A percentile compares a stretch with the other conserved stretches of the same genome.
phyloP scores from a whole-genome alignment of 768 basidiomycete genomes.

The Lactifluus echinatus region DNA sequence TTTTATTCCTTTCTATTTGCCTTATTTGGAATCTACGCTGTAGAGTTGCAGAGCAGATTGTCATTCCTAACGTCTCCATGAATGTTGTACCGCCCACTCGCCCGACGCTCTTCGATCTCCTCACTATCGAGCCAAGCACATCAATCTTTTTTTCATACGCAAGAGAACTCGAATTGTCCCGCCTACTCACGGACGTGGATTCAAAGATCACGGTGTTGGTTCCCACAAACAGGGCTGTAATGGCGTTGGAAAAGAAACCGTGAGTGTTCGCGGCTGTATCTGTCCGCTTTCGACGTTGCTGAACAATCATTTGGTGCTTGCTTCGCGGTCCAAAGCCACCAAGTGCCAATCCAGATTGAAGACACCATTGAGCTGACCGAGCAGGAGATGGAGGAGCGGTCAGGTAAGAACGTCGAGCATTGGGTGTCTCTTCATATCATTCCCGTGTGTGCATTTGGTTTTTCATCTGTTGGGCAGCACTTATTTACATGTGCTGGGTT shows the following conservation, averaged over 20 bases:
- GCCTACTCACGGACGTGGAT: conserved; percentile 31
- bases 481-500: not conserved
- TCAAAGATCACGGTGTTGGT: conserved; percentile 55
- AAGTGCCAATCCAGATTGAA: conserved; percentile 37
- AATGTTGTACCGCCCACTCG: not conserved
- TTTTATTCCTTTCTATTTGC: not conserved
- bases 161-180: conserved; percentile 57
- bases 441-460: conserved; percentile 43
- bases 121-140: conserved; percentile 64
- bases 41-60: conserved; percentile 1
- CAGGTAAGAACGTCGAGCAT: conserved; percentile 59
- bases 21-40: not conserved
- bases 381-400: conserved; percentile 50
- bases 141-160: conserved; percentile 85
- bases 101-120: conserved; percentile 54
- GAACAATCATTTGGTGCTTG: not conserved
- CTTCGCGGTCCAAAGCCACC: conserved; percentile 39
- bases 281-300: not conserved
- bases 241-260: conserved; percentile 76
- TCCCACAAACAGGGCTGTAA: conserved; percentile 83
- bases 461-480: not conserved
- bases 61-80: conserved; percentile 3
- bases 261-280: conserved; percentile 37
- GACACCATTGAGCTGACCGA: conserved; percentile 53
- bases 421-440: conserved; percentile 84